Conservation (phyloP, 2,329 filamentous ascomycete species). For the Fusarium sp. region DNA sequence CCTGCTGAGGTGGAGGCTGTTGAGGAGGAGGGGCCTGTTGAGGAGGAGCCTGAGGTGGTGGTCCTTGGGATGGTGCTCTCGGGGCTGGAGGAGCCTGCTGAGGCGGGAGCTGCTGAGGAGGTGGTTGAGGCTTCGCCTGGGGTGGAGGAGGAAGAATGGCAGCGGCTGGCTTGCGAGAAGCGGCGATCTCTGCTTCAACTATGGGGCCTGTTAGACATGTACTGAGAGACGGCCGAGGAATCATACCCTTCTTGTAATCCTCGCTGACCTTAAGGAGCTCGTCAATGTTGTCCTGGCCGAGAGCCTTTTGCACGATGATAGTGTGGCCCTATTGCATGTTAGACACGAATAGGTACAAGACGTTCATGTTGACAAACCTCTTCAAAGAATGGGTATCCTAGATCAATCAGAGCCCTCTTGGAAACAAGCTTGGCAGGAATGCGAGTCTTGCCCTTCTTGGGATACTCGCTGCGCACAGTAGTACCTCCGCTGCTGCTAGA, state of each 20-base stretch:
- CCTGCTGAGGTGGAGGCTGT: slow-evolving; percentile 32
- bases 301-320: slow-evolving; percentile 83
- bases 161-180: slow-evolving; percentile 27
- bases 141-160: slow-evolving; percentile 49
- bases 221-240: neutral
- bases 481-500: slow-evolving; percentile 63
- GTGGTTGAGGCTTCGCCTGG: slow-evolving; percentile 50
- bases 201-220: neutral
- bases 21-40: slow-evolving; percentile 47
- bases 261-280: slow-evolving; percentile 87
- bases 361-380: slow-evolving; percentile 68
- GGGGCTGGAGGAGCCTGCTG: slow-evolving; percentile 21
- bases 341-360: neutral
- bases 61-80: slow-evolving; percentile 52
- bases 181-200: slow-evolving; percentile 34
- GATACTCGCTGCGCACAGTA: slow-evolving; percentile 71
- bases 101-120: slow-evolving; percentile 50
- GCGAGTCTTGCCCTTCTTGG: slow-evolving; percentile 88
- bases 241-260: slow-evolving; percentile 74
- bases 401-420: slow-evolving; percentile 82
- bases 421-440: slow-evolving; percentile 86
- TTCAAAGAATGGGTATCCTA: slow-evolving; percentile 88
- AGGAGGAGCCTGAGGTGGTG: slow-evolving; percentile 46
- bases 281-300: slow-evolving; percentile 92
- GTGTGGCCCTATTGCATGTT: slow-evolving; percentile 73